These are phyloP conservation scores for Metschnikowia orientalis DNA, from an alignment of 805 yeast species.

Conservation along the genomic window DNA sequence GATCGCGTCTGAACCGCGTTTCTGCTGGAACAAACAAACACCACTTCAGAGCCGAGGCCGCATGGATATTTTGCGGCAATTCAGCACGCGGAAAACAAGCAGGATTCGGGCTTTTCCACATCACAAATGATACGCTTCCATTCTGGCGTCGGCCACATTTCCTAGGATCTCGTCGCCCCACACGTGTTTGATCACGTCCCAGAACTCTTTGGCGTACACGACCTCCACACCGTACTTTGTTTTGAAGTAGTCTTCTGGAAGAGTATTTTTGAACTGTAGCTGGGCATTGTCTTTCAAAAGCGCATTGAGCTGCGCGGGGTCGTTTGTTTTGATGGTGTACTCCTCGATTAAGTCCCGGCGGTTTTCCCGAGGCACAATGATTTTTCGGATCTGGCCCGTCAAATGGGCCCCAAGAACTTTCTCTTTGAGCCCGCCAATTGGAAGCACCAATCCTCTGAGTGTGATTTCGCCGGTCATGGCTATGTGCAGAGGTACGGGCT, in stretches of 20 bases:
- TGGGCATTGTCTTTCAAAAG: conserved; percentile 35
- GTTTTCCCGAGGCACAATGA: conserved; percentile 68
- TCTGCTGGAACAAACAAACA: too few relatives aligned
- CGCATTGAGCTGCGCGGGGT: conserved; percentile 29
- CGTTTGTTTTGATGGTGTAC: conserved; percentile 36
- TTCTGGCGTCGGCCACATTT: conserved; percentile 15
- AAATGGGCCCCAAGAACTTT: conserved; percentile 76
- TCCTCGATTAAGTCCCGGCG: conserved; percentile 64
- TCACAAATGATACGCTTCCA: conserved; percentile 15
- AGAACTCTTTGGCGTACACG: conserved; percentile 66
- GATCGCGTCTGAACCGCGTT: too few relatives aligned
- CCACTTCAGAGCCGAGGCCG: too few relatives aligned
- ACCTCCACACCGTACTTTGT: conserved; percentile 56
- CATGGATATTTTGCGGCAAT: too few relatives aligned
- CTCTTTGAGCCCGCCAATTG: conserved; percentile 80
- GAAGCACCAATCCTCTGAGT: conserved; percentile 69
- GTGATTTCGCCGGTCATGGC: conserved; percentile 92
- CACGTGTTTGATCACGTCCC: conserved; percentile 68
- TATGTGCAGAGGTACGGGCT: conserved; percentile 42
- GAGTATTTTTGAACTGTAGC: conserved; percentile 28
- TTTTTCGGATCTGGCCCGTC: conserved; percentile 50
- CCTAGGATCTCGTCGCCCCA: conserved; percentile 52
- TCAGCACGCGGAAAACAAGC: too few relatives aligned
- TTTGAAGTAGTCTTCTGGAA: conserved; percentile 48
- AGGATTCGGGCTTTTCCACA: too few relatives aligned